A percentile compares a stretch with the other conserved stretches of the same genome.
Evolutionary conservation across 768 basidiomycete genomes (phyloP).

Genomic region (Strobilomyces confusus): DNA sequence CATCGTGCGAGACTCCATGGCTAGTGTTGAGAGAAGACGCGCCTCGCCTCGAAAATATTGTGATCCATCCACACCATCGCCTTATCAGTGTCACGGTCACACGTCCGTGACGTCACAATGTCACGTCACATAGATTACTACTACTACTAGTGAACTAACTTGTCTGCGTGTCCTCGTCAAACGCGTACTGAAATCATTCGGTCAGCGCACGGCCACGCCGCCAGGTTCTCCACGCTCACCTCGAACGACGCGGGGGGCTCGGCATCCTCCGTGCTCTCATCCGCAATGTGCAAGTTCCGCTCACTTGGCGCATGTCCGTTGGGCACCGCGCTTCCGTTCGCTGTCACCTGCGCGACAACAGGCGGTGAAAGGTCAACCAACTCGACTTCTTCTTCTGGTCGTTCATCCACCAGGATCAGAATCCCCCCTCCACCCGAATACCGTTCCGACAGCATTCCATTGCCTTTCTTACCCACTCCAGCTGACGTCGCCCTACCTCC

Average conservation of each 20-base stretch:
- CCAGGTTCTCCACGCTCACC: conserved; percentile 43
- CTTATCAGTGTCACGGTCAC: conserved; percentile 29
- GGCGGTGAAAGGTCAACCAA: conserved; percentile 63
- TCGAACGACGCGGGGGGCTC: conserved; percentile 80
- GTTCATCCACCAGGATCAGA: conserved; percentile 72
- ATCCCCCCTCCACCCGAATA: conserved; percentile 85
- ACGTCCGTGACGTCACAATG: conserved; percentile 10
- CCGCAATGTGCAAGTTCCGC: conserved; percentile 54
- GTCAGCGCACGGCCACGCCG: conserved; percentile 18
- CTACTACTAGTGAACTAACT: neutral
- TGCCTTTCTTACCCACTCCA: conserved; percentile 28
- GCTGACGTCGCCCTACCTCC: conserved; percentile 29
- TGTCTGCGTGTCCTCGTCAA: conserved; percentile 54
- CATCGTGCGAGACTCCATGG: conserved; percentile 64
- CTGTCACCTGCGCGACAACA: conserved; percentile 12
- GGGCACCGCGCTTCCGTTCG: conserved; percentile 31
- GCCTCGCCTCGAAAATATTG: conserved; percentile 14
- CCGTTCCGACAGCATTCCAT: conserved; percentile 46
- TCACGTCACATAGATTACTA: conserved; percentile 6
- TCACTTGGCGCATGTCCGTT: conserved; percentile 18
- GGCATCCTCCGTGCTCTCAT: conserved; percentile 68
- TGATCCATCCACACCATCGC: neutral
- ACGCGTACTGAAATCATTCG: conserved; percentile 57
- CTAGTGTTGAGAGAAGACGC: conserved; percentile 10
- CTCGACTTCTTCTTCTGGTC: conserved; percentile 66